phyloP scores from a whole-genome alignment of 1,284 basidiomycete genomes.

The Sporisorium graminicola region DNA sequence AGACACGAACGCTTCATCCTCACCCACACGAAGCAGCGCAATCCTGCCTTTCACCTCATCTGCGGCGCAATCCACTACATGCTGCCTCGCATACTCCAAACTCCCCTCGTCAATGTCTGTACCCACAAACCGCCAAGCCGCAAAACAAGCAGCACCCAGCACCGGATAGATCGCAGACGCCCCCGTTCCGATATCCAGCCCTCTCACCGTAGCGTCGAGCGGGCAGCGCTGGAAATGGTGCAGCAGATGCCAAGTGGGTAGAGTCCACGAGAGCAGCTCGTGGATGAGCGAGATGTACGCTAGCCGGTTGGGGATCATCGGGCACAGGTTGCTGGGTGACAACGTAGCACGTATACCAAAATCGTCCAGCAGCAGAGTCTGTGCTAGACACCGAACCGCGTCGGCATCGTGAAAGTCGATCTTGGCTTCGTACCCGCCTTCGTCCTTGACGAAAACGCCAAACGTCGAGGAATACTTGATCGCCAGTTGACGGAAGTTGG shows the following conservation, averaged over 20 bases:
- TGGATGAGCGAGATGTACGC: slow-evolving; percentile 34
- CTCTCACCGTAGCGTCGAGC: neutral
- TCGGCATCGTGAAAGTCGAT: slow-evolving; percentile 41
- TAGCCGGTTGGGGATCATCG: slow-evolving; percentile 24
- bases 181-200: slow-evolving; percentile 39
- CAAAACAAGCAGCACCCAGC: slow-evolving; percentile 72
- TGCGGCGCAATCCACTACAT: slow-evolving; percentile 75
- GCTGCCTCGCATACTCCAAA: slow-evolving; percentile 23
- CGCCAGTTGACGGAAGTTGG: slow-evolving; percentile 33
- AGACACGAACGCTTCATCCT: slow-evolving; percentile 73
- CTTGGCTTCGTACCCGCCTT: slow-evolving; percentile 44
- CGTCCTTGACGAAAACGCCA: slow-evolving; percentile 28
- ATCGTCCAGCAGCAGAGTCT: slow-evolving; percentile 39
- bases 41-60: slow-evolving; percentile 74
- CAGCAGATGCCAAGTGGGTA: slow-evolving; percentile 14
- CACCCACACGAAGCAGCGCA: slow-evolving; percentile 71
- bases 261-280: slow-evolving; percentile 16
- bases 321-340: slow-evolving; percentile 33
- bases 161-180: slow-evolving; percentile 83
- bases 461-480: slow-evolving; percentile 24
- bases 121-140: slow-evolving; percentile 24
- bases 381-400: slow-evolving; percentile 32
- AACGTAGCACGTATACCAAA: slow-evolving; percentile 27
- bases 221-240: neutral
- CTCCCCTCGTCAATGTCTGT: slow-evolving; percentile 47